Conservation (phyloP, 2,329 filamentous ascomycete species). For the Trichoderma sp. region DNA sequence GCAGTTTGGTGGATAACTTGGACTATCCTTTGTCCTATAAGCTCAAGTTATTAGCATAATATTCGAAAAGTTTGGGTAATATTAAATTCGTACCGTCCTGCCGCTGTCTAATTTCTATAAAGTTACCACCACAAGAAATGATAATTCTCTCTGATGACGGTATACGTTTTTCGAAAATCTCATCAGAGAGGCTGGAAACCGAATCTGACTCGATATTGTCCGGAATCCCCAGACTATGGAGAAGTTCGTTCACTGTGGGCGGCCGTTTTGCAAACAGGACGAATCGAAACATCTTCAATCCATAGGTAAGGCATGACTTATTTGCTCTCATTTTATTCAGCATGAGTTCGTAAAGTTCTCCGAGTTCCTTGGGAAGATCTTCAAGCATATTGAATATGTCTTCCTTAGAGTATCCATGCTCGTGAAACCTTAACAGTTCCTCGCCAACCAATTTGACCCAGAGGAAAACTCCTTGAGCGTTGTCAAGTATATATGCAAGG, state of each 20-base stretch:
- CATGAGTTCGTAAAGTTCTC: not conserved
- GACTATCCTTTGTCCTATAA: not conserved
- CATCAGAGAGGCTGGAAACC: not conserved
- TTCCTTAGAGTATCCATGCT: not conserved
- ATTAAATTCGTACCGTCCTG: not conserved
- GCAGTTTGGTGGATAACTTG: not conserved
- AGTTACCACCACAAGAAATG: not conserved
- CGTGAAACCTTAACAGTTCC: not conserved
- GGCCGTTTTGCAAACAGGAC: not conserved
- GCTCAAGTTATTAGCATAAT: not conserved
- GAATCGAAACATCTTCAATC: not conserved
- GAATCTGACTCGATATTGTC: not conserved
- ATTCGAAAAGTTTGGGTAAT: no score
- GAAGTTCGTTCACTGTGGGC: not conserved
- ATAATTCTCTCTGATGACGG: not conserved
- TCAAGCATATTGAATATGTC: not conserved
- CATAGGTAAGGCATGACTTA: not conserved
- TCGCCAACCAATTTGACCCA: not conserved
- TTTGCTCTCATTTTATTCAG: not conserved
- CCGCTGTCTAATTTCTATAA: not conserved
- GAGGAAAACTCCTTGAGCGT: not conserved
- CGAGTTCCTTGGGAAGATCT: not conserved
- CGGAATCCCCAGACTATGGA: not conserved
- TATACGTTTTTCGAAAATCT: rapidly evolving
- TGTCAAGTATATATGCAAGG: not conserved